phyloP scores from a whole-genome alignment of 1,284 basidiomycete species.

The Leccinum insolens region DNA sequence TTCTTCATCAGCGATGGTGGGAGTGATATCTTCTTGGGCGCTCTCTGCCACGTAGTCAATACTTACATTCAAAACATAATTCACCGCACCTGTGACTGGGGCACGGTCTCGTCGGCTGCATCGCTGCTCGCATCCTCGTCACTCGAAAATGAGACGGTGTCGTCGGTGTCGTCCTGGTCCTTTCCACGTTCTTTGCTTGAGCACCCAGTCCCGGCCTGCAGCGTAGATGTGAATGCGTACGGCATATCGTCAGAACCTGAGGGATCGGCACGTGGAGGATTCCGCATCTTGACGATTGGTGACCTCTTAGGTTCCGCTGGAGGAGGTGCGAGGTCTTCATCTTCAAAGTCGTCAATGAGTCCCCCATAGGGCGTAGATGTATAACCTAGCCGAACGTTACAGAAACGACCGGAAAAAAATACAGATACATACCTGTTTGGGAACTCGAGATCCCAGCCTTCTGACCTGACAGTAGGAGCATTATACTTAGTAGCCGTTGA shows the following conservation, averaged over 20 bases:
- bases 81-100: not conserved
- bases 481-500: not conserved
- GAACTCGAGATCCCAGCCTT: not conserved
- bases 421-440: not conserved
- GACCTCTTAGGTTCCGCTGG: not conserved
- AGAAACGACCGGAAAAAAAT: not conserved
- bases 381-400: not conserved
- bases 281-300: not conserved
- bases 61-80: not conserved
- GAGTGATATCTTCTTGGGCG: not conserved
- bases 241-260: not conserved
- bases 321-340: not conserved
- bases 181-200: not conserved
- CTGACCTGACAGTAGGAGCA: not conserved
- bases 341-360: not conserved
- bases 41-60: not conserved
- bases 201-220: not conserved
- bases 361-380: not conserved
- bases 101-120: not conserved
- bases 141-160: not conserved
- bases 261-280: not conserved
- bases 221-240: not conserved
- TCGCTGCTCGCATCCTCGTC: not conserved
- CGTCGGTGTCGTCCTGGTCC: not conserved
- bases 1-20: not conserved